phyloP scores from a whole-genome alignment of 768 basidiomycete species.

The Mycena sanguinolenta region DNA sequence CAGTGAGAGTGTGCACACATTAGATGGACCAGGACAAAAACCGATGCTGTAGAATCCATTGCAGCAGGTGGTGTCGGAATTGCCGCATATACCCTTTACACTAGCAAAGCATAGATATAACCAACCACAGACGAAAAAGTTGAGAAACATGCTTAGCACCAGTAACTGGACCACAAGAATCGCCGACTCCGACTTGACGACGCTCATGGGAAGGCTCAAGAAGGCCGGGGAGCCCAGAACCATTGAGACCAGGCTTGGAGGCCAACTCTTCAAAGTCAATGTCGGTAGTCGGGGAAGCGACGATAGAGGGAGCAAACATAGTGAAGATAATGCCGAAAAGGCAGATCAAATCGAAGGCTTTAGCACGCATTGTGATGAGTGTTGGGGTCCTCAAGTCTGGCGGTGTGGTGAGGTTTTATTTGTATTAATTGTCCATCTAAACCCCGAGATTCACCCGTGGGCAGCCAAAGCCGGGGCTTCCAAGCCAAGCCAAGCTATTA shows the following conservation, averaged over 20 bases:
- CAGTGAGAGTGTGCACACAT: too few species aligned
- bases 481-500: too few species aligned
- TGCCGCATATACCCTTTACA: too few species aligned
- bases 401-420: not conserved
- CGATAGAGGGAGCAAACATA: not conserved
- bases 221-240: not conserved
- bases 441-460: not conserved
- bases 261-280: not conserved
- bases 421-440: not conserved
- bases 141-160: too few species aligned
- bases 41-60: too few species aligned
- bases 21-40: too few species aligned
- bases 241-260: conserved; percentile 1
- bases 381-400: too few species aligned
- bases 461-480: not conserved
- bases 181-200: not conserved
- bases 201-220: not conserved
- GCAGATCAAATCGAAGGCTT: not conserved
- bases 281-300: not conserved
- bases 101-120: too few species aligned
- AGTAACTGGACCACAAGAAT: too few species aligned
- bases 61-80: too few species aligned
- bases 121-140: too few species aligned
- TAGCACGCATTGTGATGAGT: not conserved
- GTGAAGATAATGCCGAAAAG: not conserved